phyloP scores from a whole-genome alignment of 768 basidiomycete genomes.

The Lepiota subincarnata region DNA sequence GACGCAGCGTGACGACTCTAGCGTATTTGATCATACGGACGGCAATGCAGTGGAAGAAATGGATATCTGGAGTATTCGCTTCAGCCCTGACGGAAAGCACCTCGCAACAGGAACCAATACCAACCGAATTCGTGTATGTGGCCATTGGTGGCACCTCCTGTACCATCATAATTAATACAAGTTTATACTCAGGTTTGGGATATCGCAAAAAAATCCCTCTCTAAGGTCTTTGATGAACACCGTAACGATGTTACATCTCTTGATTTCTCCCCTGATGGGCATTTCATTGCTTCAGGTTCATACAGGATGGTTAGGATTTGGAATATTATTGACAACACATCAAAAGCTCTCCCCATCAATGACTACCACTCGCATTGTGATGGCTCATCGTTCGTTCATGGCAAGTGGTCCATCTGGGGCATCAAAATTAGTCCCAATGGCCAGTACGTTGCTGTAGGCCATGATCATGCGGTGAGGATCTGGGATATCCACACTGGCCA shows the following conservation, averaged over 20 bases:
- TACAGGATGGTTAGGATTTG: slow-evolving; percentile 51
- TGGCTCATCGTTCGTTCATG: too few species aligned
- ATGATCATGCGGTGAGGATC: slow-evolving; percentile 68
- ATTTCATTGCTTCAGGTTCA: slow-evolving; percentile 81
- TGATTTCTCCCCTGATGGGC: slow-evolving; percentile 79
- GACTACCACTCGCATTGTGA: slow-evolving; percentile 38
- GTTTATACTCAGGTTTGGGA: slow-evolving; percentile 71
- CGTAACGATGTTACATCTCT: slow-evolving; percentile 89
- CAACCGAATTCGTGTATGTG: slow-evolving; percentile 74
- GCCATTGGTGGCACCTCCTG: not conserved
- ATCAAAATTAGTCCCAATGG: slow-evolving; percentile 76
- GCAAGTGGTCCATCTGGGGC: too few species aligned
- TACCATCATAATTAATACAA: slow-evolving; percentile 17
- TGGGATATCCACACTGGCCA: slow-evolving; percentile 66
- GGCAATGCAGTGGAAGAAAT: slow-evolving; percentile 72
- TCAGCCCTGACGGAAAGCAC: slow-evolving; percentile 83
- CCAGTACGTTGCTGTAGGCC: slow-evolving; percentile 50
- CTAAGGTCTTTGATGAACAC: slow-evolving; percentile 78
- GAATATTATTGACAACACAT: slow-evolving; percentile 29
- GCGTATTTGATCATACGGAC: slow-evolving; percentile 72
- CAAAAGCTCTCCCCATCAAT: slow-evolving; percentile 36
- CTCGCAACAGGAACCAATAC: slow-evolving; percentile 94
- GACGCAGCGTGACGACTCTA: slow-evolving; percentile 21
- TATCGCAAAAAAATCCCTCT: slow-evolving; percentile 69
- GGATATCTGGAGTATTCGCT: slow-evolving; percentile 90